Evolutionary conservation across 495 filamentous ascomycete species (phyloP), one percentile per base, ranked within the genome.

Genomic region (Aspergillus steynii): DNA sequence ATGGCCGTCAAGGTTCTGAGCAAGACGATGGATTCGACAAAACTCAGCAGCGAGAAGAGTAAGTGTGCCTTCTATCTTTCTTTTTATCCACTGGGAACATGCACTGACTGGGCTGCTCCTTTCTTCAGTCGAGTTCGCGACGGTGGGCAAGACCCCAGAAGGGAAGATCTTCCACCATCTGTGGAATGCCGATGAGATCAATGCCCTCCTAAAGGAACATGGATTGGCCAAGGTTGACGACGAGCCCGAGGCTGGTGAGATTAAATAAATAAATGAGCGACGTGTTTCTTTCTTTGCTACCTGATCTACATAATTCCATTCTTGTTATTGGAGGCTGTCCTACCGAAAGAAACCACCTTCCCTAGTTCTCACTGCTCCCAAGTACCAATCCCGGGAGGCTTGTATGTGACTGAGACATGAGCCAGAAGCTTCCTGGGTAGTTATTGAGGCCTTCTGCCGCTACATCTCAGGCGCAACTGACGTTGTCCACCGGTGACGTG

Each of bases 11-110:
- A 99, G 86, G 95, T 98, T 57, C 79, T 99, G 64, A 97, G 94
- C 85, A 99, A 99, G 87, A 99, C 95, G 4, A 99, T 99, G 96
- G 95, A 99, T 76, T 94, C 92, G 48, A 97, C 95, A 5, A 98
- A 96, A 83, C 77, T 99, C 69, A 96, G 91, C 83, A 97, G 93
- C 70, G 93, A 98, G 82, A 99, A 99, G 85, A 97, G 93, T 96
- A 79, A 76, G 86, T 81, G 15, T 29, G 29, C 25, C 4, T 31
- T 14, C n/a, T 20, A 1, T 8, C 29, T 26, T 27, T 32, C 15
- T 20, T 52, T 45, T 32, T 31, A 31, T 5, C 20, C 10, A 51
- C 2, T 60, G 5, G 26, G 50, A 34, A 15, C 51, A 42, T 42
- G 37, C 37, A 42, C 37, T 42, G 9, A 42, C 9, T 8, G 9